A percentile compares a stretch with the other conserved stretches of the same genome.
These are phyloP conservation scores for Trypanosoma theileri DNA, from an alignment of 208 protist species.

Conservation along the genomic window DNA sequence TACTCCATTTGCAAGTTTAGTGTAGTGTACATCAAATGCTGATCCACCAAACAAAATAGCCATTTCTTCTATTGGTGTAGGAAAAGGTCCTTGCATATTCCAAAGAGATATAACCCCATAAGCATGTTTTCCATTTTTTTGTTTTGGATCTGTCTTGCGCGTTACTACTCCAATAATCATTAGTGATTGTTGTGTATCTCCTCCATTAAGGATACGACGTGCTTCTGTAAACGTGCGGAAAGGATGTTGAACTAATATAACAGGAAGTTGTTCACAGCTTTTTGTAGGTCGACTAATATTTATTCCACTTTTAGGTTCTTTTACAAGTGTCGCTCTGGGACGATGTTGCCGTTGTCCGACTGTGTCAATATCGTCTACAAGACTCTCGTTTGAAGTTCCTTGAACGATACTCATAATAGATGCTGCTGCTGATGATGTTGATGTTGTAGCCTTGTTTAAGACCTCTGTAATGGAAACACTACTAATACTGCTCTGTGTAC, in stretches of 20 bases:
- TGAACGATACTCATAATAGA: conserved; percentile 29
- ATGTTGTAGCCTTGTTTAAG: conserved; percentile 7
- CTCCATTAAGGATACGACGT: conserved; percentile 10
- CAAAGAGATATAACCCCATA: conserved; percentile 69
- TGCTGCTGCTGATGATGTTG: conserved; percentile 5
- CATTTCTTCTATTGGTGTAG: conserved; percentile 41
- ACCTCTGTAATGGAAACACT: conserved; percentile 17
- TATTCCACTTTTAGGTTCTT: conserved; percentile 44
- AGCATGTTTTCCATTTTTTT: conserved; percentile 28
- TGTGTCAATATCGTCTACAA: neutral
- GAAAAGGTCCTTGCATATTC: conserved; percentile 59
- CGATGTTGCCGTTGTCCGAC: neutral
- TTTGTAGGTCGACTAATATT: conserved; percentile 53
- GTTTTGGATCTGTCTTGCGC: conserved; percentile 69
- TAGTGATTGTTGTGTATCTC: conserved; percentile 16
- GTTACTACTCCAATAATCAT: conserved; percentile 65
- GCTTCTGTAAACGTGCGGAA: conserved; percentile 42
- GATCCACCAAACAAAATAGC: conserved; percentile 55
- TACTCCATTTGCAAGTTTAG: conserved; percentile 37
- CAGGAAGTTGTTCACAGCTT: conserved; percentile 56
- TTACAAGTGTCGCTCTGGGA: neutral
- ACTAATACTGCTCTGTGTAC: neutral
- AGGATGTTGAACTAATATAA: conserved; percentile 58
- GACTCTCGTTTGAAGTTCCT: neutral
- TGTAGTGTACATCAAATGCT: conserved; percentile 68